phyloP scores from a whole-genome alignment of 108 stramenopile genomes.

The Conticribra weissflogii region DNA sequence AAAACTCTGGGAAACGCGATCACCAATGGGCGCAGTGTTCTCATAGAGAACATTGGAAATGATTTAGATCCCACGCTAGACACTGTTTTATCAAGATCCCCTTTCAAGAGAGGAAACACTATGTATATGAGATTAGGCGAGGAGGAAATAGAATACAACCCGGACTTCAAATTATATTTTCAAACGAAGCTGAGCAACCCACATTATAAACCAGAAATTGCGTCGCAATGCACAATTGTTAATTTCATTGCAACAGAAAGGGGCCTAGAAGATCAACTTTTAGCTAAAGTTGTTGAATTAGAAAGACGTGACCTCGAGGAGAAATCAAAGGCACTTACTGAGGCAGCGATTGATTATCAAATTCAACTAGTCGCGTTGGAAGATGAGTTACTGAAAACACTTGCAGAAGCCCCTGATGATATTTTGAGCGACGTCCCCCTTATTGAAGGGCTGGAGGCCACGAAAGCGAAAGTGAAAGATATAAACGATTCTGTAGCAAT shows the following conservation, averaged over 20 bases:
- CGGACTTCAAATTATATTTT: conserved; percentile 84
- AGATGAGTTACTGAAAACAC: conserved; percentile 87
- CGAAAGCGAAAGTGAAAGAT: conserved; percentile 85
- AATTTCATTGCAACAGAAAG: conserved; percentile 94
- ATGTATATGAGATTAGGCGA: conserved; percentile 83
- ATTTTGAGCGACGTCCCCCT: conserved; percentile 89
- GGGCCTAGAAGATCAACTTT: conserved; percentile 90
- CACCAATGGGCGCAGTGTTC: conserved; percentile 79
- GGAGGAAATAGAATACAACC: conserved; percentile 92
- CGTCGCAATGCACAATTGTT: conserved; percentile 91
- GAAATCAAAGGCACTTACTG: conserved; percentile 70
- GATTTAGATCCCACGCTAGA: conserved; percentile 92
- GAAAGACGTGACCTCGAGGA: conserved; percentile 91
- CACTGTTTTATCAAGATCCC: conserved; percentile 85
- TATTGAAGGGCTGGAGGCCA: conserved; percentile 92
- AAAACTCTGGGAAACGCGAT: conserved; percentile 72
- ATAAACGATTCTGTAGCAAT: conserved; percentile 84
- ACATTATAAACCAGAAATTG: conserved; percentile 94
- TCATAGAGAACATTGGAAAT: conserved; percentile 89
- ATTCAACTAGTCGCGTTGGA: conserved; percentile 85
- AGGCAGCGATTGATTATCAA: conserved; percentile 84
- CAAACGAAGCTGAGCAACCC: conserved; percentile 93
- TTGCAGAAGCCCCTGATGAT: conserved; percentile 92
- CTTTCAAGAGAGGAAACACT: conserved; percentile 83
- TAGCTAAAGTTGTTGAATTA: conserved; percentile 86